Percentiles rank a stretch among this genome's conserved stretches.
Evolutionary conservation across 306 rosid species (phyloP).

Genomic region (Hippophae gyantsensis): DNA sequence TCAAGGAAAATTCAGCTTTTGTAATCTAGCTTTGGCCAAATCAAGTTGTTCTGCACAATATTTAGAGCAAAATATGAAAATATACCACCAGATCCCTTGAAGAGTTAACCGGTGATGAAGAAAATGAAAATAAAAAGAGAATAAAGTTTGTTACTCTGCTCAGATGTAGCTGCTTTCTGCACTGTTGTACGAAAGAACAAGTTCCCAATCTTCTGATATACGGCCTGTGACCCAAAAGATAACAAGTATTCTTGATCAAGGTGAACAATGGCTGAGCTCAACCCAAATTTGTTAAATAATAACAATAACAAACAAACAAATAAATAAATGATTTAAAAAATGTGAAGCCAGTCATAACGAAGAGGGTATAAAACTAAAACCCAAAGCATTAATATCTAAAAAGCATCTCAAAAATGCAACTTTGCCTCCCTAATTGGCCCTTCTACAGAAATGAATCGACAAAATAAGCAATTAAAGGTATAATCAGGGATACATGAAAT

Average conservation of each 20-base stretch:
- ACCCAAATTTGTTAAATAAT: too few species aligned
- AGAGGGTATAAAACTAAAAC: too few species aligned
- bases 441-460: too few species aligned
- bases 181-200: constrained; percentile 55
- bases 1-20: constrained; percentile 35
- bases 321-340: too few species aligned
- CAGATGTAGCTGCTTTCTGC: constrained; percentile 46
- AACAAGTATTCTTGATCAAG: background rate
- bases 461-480: too few species aligned
- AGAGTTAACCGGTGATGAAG: background rate
- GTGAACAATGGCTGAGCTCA: too few species aligned
- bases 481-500: too few species aligned
- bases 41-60: constrained; percentile 45
- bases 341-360: too few species aligned
- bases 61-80: constrained; percentile 1
- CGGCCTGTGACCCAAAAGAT: constrained; percentile 29
- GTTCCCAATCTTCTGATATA: constrained; percentile 61
- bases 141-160: constrained; percentile 45
- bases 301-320: too few species aligned
- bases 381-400: too few species aligned
- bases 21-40: constrained; percentile 41
- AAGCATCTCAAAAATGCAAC: too few species aligned
- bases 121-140: background rate
- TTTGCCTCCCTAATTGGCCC: too few species aligned
- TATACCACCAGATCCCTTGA: background rate